Evolutionary conservation across 352 stramenopile genomes (phyloP).

Genomic region (Hyaloperonospora brassicae): DNA sequence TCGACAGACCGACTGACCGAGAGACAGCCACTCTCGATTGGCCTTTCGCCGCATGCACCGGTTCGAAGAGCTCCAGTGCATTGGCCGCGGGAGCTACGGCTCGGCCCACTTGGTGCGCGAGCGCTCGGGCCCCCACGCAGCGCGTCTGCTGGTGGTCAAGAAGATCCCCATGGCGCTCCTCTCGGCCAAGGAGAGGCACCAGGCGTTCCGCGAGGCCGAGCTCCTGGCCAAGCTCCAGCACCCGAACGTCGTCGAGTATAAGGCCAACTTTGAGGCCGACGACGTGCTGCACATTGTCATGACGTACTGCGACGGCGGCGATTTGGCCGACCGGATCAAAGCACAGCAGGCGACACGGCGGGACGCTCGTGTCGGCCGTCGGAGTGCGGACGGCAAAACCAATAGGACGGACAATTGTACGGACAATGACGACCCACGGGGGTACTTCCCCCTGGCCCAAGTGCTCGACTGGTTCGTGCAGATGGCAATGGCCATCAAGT

Average conservation of each 20-base stretch:
- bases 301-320: constrained; percentile 91
- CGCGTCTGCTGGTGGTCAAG: constrained; percentile 65
- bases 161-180: constrained; percentile 85
- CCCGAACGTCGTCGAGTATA: constrained; percentile 93
- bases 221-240: constrained; percentile 87
- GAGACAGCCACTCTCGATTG: too few species aligned
- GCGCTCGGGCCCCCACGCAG: constrained; percentile 10
- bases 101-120: constrained; percentile 61
- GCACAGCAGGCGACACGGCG: constrained; percentile 31
- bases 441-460: constrained; percentile 53
- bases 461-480: constrained; percentile 90
- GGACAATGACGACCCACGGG: constrained; percentile 9
- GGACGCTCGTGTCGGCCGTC: constrained; percentile 8
- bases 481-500: constrained; percentile 91
- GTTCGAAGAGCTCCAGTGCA: constrained; percentile 70
- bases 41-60: constrained; percentile 39
- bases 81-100: constrained; percentile 70
- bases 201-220: constrained; percentile 81
- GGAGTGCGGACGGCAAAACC: too few species aligned
- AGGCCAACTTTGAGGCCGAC: constrained; percentile 79
- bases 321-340: constrained; percentile 62
- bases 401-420: background rate
- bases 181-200: constrained; percentile 64
- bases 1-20: too few species aligned
- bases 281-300: constrained; percentile 91